phyloP scores from a whole-genome alignment of 106 monocot species.

The Allium sativum region DNA sequence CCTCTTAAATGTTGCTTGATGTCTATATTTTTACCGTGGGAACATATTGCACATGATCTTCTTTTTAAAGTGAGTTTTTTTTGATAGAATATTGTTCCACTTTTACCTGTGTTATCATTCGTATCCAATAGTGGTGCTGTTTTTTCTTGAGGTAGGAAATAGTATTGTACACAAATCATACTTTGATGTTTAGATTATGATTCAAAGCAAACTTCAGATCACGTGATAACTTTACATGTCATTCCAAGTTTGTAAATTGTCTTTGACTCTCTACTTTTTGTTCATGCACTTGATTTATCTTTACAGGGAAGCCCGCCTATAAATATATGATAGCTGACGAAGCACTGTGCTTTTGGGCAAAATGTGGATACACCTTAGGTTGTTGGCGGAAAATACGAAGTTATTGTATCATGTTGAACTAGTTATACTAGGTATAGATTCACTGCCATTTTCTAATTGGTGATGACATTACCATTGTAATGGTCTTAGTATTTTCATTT shows the following conservation, averaged over 20 bases:
- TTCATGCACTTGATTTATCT: not conserved
- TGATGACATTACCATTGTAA: too few species aligned
- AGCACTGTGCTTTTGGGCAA: too few species aligned
- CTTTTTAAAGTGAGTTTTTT: slow-evolving; percentile 44
- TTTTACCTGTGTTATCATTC: too few species aligned
- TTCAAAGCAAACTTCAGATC: not conserved
- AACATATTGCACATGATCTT: slow-evolving; percentile 81
- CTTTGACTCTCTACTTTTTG: not conserved
- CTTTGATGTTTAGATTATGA: not conserved
- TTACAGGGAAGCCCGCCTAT: not conserved
- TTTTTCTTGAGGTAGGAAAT: too few species aligned
- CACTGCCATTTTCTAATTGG: too few species aligned
- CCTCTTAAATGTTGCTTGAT: slow-evolving; percentile 92
- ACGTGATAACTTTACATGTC: not conserved
- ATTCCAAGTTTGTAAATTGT: not conserved
- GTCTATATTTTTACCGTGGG: slow-evolving; percentile 94
- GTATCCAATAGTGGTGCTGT: too few species aligned
- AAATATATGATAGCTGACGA: not conserved
- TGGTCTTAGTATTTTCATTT: too few species aligned
- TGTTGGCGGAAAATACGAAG: too few species aligned
- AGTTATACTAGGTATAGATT: too few species aligned
- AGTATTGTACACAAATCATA: too few species aligned
- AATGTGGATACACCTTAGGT: too few species aligned
- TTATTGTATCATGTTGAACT: too few species aligned
- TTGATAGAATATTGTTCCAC: not conserved